A percentile compares a stretch with the other conserved stretches of the same genome.
Evolutionary conservation across 306 rosid genomes (phyloP).

Genomic region (Gastrolobium bilobum): DNA sequence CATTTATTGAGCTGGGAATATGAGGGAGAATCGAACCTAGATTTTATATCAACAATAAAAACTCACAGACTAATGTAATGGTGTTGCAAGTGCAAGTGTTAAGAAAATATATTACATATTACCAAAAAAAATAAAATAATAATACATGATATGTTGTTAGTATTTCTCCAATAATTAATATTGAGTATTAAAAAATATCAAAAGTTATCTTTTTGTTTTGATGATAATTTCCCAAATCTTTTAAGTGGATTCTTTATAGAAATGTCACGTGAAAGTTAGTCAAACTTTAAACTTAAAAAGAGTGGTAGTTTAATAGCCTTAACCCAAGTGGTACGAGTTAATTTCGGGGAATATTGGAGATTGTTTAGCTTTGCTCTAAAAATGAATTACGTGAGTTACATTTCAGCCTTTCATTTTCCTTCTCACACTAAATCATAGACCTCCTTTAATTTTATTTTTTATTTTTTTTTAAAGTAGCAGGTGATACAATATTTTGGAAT

Average conservation of each 20-base stretch:
- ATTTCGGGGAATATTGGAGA: conserved; percentile 2
- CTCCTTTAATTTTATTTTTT: not conserved
- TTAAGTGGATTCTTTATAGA: not conserved
- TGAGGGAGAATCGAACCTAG: not conserved
- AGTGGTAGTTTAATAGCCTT: not conserved
- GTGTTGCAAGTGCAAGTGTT: too few species aligned
- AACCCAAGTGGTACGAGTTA: not conserved
- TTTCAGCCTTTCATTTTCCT: not conserved
- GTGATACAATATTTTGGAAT: not conserved
- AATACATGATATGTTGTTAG: too few species aligned
- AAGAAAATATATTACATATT: too few species aligned
- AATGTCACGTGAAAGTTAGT: not conserved
- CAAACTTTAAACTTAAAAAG: conserved; percentile 6
- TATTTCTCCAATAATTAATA: too few species aligned
- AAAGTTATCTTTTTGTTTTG: not conserved
- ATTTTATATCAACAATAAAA: not conserved
- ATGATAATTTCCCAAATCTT: not conserved
- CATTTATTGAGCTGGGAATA: too few species aligned
- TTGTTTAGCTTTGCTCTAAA: conserved; percentile 12
- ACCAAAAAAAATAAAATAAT: too few species aligned
- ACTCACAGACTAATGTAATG: too few species aligned
- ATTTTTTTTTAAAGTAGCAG: not conserved
- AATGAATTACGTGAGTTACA: not conserved
- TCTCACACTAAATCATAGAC: not conserved
- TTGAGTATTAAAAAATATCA: too few species aligned